These are phyloP conservation scores for Plasmodium sp. DNA, from an alignment of 169 alveolate genomes.

Conservation along the genomic window DNA sequence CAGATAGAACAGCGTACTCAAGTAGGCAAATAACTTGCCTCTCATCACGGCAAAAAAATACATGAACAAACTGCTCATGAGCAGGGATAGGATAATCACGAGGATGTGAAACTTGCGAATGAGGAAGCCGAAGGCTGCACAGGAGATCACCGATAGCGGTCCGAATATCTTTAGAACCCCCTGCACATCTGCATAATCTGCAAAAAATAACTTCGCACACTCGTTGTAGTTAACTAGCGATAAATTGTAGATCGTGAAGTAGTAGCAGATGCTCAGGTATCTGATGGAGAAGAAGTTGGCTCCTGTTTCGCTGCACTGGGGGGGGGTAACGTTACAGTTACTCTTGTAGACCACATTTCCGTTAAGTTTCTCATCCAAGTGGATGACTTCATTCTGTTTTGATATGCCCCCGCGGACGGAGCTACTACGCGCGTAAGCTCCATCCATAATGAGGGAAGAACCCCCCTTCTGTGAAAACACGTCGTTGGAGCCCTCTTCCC, in stretches of 20 bases:
- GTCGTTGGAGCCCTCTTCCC: not conserved
- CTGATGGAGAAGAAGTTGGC: slow-evolving; percentile 21
- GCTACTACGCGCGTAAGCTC: not conserved
- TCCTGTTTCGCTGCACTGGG: not conserved
- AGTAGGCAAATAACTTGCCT: slow-evolving; percentile 61
- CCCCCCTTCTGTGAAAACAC: not conserved
- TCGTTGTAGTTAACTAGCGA: slow-evolving; percentile 68
- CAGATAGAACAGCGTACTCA: slow-evolving; percentile 72
- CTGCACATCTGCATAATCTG: slow-evolving; percentile 52
- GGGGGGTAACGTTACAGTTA: not conserved
- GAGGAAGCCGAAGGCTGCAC: slow-evolving; percentile 48
- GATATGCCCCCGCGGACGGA: not conserved
- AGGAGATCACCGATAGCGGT: slow-evolving; percentile 49
- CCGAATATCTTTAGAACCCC: slow-evolving; percentile 43
- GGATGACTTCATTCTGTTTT: not conserved
- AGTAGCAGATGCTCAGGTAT: slow-evolving; percentile 62
- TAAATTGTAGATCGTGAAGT: slow-evolving; percentile 60
- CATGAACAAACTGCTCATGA: slow-evolving; percentile 68
- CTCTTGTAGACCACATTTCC: not conserved
- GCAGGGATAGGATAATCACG: slow-evolving; percentile 42
- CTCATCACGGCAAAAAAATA: slow-evolving; percentile 62
- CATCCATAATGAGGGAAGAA: not conserved
- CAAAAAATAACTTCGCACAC: slow-evolving; percentile 68
- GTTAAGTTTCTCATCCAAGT: not conserved
- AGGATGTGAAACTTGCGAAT: slow-evolving; percentile 34